A percentile compares a stretch with the other conserved stretches of the same genome.
Conservation (phyloP, 2,329 filamentous ascomycete species). For the Paecilomyces sp. region DNA sequence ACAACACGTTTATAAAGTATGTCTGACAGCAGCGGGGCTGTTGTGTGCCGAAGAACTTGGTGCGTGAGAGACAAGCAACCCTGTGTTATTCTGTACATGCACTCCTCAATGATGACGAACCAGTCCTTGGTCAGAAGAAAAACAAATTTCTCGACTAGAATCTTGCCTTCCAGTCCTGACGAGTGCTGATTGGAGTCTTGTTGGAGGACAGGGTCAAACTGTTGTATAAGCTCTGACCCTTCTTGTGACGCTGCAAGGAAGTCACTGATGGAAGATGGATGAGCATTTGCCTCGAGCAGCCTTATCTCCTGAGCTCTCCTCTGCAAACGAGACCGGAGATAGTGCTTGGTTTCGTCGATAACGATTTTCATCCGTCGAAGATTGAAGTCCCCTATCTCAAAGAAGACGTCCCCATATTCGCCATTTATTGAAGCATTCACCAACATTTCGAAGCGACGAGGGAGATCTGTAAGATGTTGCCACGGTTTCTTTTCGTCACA, state of each 20-base stretch:
- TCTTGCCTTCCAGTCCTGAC: not conserved
- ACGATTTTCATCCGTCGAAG: not conserved
- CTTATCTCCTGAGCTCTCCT: not conserved
- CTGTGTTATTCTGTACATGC: not conserved
- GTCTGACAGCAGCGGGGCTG: not conserved
- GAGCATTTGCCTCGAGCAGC: not conserved
- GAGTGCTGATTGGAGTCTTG: not conserved
- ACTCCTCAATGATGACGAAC: not conserved
- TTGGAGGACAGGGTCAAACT: not conserved
- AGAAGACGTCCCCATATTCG: not conserved
- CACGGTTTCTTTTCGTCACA: not conserved
- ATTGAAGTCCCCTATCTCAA: not conserved
- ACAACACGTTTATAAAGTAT: not conserved
- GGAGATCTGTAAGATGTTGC: not conserved
- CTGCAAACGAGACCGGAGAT: not conserved
- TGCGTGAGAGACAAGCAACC: not conserved
- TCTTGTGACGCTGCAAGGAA: not conserved
- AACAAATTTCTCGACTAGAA: not conserved
- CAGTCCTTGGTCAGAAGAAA: not conserved
- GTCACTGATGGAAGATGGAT: not conserved
- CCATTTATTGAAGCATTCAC: not conserved
- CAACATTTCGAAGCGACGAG: not conserved
- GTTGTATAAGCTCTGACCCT: not conserved
- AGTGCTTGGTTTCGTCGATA: not conserved
- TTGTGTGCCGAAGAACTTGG: not conserved